These are phyloP conservation scores for Saprolegnia diclina DNA, from an alignment of 352 stramenopile species.

Conservation along the genomic window DNA sequence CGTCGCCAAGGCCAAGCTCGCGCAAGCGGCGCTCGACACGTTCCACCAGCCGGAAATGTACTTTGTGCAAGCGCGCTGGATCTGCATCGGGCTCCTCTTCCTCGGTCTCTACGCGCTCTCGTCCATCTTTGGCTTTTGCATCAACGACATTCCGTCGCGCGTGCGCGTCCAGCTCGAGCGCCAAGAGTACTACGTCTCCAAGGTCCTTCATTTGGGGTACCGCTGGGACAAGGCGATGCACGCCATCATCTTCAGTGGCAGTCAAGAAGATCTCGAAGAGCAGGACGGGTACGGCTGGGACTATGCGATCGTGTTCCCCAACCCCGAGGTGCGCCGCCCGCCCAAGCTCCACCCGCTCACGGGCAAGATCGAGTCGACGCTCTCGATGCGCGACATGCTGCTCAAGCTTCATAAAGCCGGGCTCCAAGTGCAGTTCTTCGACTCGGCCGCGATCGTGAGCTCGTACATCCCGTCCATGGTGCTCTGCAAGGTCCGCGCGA, in stretches of 20 bases:
- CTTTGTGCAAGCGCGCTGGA: conserved; percentile 55
- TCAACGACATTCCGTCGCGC: conserved; percentile 68
- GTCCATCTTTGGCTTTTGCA: conserved; percentile 63
- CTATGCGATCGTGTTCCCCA: conserved; percentile 83
- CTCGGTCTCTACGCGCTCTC: conserved; percentile 47
- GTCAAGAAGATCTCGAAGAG: conserved; percentile 23
- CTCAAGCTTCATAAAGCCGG: conserved; percentile 60
- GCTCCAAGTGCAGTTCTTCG: conserved; percentile 71
- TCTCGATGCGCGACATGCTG: conserved; percentile 68
- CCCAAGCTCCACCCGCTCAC: conserved; percentile 38
- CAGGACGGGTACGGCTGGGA: conserved; percentile 47
- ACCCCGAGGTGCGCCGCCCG: conserved; percentile 30
- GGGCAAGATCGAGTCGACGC: conserved; percentile 51
- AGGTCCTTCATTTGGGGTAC: conserved; percentile 58
- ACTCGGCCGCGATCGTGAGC: conserved; percentile 47
- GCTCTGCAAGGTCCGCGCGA: conserved; percentile 78
- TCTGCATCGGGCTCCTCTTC: conserved; percentile 78
- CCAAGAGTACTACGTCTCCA: conserved; percentile 82
- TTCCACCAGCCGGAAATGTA: conserved; percentile 51
- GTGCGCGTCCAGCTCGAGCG: conserved; percentile 71
- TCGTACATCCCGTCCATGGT: conserved; percentile 39
- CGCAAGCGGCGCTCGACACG: conserved; percentile 1
- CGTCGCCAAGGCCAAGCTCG: conserved; percentile 81
- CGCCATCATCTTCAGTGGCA: conserved; percentile 3
- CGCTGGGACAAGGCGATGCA: conserved; percentile 27